Conservation (phyloP, 306 rosid species). For the Inga oerstediana region DNA sequence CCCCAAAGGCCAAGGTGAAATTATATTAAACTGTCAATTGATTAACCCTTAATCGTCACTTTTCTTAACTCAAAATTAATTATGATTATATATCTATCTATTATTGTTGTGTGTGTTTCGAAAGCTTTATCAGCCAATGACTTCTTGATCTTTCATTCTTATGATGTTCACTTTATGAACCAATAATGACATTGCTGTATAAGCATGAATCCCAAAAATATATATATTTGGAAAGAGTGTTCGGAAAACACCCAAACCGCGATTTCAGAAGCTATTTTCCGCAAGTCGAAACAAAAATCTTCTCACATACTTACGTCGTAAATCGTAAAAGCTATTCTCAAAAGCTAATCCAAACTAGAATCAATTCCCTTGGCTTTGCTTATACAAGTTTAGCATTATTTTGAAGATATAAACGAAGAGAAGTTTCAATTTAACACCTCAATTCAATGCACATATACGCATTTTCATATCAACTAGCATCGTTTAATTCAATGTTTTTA, state of each 20-base stretch:
- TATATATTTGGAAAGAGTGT: not conserved
- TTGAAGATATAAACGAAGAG: not conserved
- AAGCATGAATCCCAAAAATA: not conserved
- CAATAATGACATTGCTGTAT: not conserved
- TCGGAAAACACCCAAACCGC: no score
- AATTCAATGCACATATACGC: no score
- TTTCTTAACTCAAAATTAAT: not conserved
- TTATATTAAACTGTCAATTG: not conserved
- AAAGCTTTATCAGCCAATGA: not conserved
- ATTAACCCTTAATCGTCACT: not conserved
- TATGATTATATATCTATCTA: not conserved
- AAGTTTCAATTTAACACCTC: no score
- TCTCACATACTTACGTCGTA: no score
- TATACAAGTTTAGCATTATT: constrained; percentile 1
- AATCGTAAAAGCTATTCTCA: no score
- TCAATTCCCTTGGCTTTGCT: not conserved
- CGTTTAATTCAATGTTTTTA: constrained; percentile 30
- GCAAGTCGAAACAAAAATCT: no score
- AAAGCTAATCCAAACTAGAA: not conserved
- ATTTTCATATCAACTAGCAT: not conserved
- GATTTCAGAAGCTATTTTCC: no score
- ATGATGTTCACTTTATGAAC: not conserved
- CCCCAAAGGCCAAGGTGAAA: not conserved
- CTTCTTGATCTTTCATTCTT: not conserved
- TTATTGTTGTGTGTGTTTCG: not conserved